These are phyloP conservation scores for Cochlearia excelsa DNA, from an alignment of 345 rosid species.

Conservation along the genomic window DNA sequence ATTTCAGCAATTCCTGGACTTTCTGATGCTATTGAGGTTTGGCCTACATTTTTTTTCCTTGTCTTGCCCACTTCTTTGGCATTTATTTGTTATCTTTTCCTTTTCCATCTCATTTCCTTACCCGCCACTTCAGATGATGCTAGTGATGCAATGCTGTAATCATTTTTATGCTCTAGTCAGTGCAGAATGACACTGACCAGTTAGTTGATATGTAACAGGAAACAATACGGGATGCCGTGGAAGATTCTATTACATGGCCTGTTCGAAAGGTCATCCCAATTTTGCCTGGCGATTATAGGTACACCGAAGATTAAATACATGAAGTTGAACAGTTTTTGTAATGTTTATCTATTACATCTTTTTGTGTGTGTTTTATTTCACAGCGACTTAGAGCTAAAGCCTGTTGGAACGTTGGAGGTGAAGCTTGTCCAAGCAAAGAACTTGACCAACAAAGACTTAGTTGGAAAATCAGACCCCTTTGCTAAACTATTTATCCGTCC, in stretches of 20 bases:
- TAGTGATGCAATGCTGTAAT: slow-evolving; percentile 15
- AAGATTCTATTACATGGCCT: slow-evolving; percentile 98
- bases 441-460: slow-evolving; percentile 86
- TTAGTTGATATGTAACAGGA: slow-evolving; percentile 52
- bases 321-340: slow-evolving; percentile 24
- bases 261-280: slow-evolving; percentile 94
- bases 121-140: slow-evolving; percentile 5
- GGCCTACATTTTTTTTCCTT: slow-evolving; percentile 23
- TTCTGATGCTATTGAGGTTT: slow-evolving; percentile 84
- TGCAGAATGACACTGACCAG: slow-evolving; percentile 12
- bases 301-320: slow-evolving; percentile 20
- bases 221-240: slow-evolving; percentile 86
- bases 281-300: slow-evolving; percentile 98
- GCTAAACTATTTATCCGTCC: slow-evolving; percentile 82
- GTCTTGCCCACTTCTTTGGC: not conserved
- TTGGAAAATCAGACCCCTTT: slow-evolving; percentile 98
- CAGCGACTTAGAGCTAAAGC: slow-evolving; percentile 92
- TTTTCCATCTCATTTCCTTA: slow-evolving; percentile 16
- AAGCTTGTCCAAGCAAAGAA: slow-evolving; percentile 96
- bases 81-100: slow-evolving; percentile 20
- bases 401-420: slow-evolving; percentile 87
- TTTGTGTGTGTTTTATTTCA: slow-evolving; percentile 33
- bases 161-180: slow-evolving; percentile 8
- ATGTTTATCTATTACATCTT: not conserved
- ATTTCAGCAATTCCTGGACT: slow-evolving; percentile 86